A percentile compares a stretch with the other conserved stretches of the same genome.
phyloP scores from a whole-genome alignment of 495 filamentous ascomycete genomes.

The Tirmania nivea region DNA sequence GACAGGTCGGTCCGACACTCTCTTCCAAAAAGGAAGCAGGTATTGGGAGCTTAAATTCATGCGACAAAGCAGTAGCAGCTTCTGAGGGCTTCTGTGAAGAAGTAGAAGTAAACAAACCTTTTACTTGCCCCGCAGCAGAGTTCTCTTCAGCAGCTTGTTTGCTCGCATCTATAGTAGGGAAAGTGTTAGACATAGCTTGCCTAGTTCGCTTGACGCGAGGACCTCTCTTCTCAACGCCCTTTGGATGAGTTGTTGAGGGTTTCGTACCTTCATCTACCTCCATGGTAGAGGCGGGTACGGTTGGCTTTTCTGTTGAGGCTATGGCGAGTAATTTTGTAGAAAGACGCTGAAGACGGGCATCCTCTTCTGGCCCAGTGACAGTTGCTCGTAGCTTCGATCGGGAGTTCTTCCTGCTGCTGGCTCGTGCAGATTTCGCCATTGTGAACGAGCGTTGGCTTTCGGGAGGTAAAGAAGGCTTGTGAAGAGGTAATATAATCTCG shows the following conservation, averaged over 20 bases:
- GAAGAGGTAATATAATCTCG: too few species aligned
- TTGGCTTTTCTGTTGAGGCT: slow-evolving; percentile 5
- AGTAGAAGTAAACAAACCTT: not conserved
- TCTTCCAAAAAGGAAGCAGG: not conserved
- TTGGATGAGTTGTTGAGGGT: not conserved
- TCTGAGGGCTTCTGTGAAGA: not conserved
- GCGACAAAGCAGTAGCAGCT: not conserved
- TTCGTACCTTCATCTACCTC: not conserved
- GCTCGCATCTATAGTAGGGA: not conserved
- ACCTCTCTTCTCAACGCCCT: not conserved
- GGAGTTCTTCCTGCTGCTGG: not conserved
- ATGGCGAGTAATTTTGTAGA: slow-evolving; percentile 9
- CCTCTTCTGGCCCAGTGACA: slow-evolving; percentile 9
- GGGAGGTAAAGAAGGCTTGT: too few species aligned
- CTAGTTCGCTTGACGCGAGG: not conserved
- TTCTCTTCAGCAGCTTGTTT: not conserved
- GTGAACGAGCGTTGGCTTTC: not conserved
- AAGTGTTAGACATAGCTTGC: not conserved
- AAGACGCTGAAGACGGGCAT: slow-evolving; percentile 10
- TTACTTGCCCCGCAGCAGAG: not conserved
- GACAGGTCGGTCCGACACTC: not conserved
- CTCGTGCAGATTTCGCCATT: not conserved
- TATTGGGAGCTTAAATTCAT: not conserved
- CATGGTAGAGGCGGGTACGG: not conserved
- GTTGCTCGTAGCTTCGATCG: slow-evolving; percentile 11